Conservation (phyloP, 768 basidiomycete species). For the Panus rudis region DNA sequence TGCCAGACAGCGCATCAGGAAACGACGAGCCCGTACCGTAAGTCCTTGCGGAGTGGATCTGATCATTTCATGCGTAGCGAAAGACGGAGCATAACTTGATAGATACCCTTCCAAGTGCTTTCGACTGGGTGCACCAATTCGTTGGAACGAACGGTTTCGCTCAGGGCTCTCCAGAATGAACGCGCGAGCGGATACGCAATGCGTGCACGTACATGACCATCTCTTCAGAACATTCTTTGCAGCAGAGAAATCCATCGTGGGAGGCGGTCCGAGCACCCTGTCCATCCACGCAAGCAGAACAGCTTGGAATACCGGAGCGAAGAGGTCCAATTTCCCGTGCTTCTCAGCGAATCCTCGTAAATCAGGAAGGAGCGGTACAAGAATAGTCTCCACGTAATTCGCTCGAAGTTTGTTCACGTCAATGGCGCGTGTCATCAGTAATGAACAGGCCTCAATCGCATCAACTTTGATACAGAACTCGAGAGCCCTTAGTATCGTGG, state of each 20-base stretch:
- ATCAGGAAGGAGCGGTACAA: slow-evolving; percentile 10
- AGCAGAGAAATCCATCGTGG: background rate
- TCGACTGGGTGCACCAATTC: slow-evolving; percentile 7
- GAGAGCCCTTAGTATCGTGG: background rate
- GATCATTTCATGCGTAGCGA: slow-evolving; percentile 9
- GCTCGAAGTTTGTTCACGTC: background rate
- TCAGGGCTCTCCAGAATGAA: slow-evolving; percentile 5
- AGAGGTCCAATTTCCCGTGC: slow-evolving; percentile 3
- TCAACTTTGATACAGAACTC: slow-evolving; percentile 5
- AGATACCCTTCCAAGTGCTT: slow-evolving; percentile 14
- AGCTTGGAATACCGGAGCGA: slow-evolving; percentile 6
- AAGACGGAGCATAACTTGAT: background rate
- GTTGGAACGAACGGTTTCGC: background rate
- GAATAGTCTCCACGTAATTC: slow-evolving; percentile 3
- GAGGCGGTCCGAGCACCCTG: slow-evolving; percentile 10
- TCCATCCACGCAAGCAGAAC: slow-evolving; percentile 9
- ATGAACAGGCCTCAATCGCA: background rate
- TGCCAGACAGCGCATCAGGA: background rate
- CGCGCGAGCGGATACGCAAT: slow-evolving; percentile 1
- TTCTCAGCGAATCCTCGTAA: slow-evolving; percentile 6
- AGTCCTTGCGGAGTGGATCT: slow-evolving; percentile 9
- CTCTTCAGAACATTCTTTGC: background rate
- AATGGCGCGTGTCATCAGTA: slow-evolving; percentile 1
- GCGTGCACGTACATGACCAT: slow-evolving; percentile 8
- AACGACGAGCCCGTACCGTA: slow-evolving; percentile 4